Conservation (phyloP, 148 eudicot genomes). For the Vaccinium macrocarpon region DNA sequence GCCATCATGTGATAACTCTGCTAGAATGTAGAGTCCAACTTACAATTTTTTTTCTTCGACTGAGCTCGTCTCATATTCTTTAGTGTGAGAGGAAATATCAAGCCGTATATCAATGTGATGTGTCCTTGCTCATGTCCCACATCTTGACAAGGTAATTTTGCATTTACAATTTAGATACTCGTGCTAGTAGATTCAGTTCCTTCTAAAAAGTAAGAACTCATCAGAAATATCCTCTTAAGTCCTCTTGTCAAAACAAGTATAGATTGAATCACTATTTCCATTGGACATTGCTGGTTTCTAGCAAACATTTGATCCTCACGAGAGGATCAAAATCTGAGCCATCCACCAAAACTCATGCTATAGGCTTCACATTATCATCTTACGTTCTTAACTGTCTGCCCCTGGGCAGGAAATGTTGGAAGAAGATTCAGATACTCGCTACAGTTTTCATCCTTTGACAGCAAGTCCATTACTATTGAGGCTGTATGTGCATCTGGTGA, state of each 20-base stretch:
- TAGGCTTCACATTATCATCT: constrained; percentile 31
- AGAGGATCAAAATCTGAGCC: not conserved
- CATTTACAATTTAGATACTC: not conserved
- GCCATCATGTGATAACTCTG: not conserved
- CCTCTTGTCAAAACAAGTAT: not conserved
- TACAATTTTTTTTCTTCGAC: not conserved
- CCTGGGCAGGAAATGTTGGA: constrained; percentile 9
- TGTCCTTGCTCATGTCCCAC: not conserved
- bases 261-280: not conserved
- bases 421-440: constrained; percentile 16
- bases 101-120: not conserved
- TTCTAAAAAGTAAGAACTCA: not conserved
- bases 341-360: not conserved
- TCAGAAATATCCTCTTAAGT: not conserved
- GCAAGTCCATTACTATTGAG: constrained; percentile 5
- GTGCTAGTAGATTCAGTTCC: not conserved
- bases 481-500: constrained; percentile 21
- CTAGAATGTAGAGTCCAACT: not conserved
- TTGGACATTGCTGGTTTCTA: not conserved
- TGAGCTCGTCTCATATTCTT: not conserved
- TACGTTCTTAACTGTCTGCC: constrained; percentile 18
- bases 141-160: not conserved
- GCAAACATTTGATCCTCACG: not conserved
- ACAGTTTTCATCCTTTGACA: constrained; percentile 3
- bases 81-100: not conserved